Evolutionary conservation across 2,329 filamentous ascomycete genomes (phyloP), one percentile per base, ranked within the genome.

Genomic region (Phialemoniopsis sp.): DNA sequence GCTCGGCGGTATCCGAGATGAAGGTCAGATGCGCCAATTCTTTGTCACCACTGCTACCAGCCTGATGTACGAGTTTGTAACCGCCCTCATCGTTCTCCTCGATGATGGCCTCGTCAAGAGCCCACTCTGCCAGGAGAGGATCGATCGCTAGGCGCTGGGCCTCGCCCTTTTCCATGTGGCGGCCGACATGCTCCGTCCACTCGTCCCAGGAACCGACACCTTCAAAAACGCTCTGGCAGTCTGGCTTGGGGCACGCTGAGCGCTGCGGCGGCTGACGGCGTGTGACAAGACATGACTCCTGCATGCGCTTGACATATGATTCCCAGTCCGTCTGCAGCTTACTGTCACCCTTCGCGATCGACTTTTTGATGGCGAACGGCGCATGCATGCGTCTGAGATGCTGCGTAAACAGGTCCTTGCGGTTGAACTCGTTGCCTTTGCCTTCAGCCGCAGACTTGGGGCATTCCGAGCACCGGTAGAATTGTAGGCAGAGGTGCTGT

Each of bases 381-480:
- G 85, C 82, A 53, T 98, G 93, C 91, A 97, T 97, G 34, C 91
- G 87, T 13, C 90, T 85, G 13, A 95, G 75, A 54, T 98, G 91
- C 57, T 97, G 91, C 0, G 88, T 91, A 60, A 96, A 98, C 12
- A 98, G 77, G 56, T 97, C 91, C 59, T 95, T 96, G 52, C 91
- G 84, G 60, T 96, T 96, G 63, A 96, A 96, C 59, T 84, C 80
- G 21, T 80, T 80, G 4, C 73, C 75, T 46, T 76, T 79, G 28
- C 76, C 75, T 43, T 80, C 76, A 0, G 64, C 60, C 2, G 67
- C 66, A 41, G 63, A 71, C 41, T 72, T 68, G 0, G 77, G 73
- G 42, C 80, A 84, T 3, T 73, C 67, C 0, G 80, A 82, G 47
- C 80, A 84, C 15, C 80, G 72, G 50, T 83, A 84, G 48, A 76